phyloP scores from a whole-genome alignment of 2,329 filamentous ascomycete species.

The Xylariaceae sp. region DNA sequence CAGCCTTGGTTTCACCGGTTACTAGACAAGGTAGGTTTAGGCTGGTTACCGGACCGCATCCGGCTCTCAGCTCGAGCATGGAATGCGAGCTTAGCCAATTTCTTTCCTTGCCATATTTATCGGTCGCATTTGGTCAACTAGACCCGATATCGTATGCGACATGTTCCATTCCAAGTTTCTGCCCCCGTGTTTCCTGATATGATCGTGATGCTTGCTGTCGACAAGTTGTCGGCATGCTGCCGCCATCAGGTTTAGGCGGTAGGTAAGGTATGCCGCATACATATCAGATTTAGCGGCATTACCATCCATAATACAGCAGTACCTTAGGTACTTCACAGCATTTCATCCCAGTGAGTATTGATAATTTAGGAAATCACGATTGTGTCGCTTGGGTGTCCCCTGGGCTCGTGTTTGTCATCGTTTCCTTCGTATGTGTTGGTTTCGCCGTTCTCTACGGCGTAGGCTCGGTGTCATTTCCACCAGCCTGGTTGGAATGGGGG shows the following conservation, averaged over 20 bases:
- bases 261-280: conserved; percentile 7
- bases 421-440: conserved; percentile 2
- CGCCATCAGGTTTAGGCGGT: conserved; percentile 7
- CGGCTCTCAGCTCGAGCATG: too few relatives aligned
- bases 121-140: too few relatives aligned
- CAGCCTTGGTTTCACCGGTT: neutral
- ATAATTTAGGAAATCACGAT: conserved; percentile 21
- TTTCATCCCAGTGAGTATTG: too few relatives aligned
- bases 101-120: neutral
- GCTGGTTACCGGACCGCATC: neutral
- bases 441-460: conserved; percentile 7
- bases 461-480: conserved; percentile 8
- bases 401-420: conserved; percentile 10
- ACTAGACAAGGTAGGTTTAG: neutral
- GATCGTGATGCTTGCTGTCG: neutral
- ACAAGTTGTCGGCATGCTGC: neutral
- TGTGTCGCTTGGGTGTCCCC: conserved; percentile 7
- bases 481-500: conserved; percentile 7
- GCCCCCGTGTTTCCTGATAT: conserved; percentile 7
- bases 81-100: neutral
- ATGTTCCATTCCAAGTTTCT: conserved; percentile 9
- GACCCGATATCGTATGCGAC: conserved; percentile 11
- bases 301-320: conserved; percentile 6
- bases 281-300: conserved; percentile 5
- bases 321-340: conserved; percentile 19